Evolutionary conservation across 2,329 filamentous ascomycete species (phyloP).

Genomic region (Exophiala xenobiotica): DNA sequence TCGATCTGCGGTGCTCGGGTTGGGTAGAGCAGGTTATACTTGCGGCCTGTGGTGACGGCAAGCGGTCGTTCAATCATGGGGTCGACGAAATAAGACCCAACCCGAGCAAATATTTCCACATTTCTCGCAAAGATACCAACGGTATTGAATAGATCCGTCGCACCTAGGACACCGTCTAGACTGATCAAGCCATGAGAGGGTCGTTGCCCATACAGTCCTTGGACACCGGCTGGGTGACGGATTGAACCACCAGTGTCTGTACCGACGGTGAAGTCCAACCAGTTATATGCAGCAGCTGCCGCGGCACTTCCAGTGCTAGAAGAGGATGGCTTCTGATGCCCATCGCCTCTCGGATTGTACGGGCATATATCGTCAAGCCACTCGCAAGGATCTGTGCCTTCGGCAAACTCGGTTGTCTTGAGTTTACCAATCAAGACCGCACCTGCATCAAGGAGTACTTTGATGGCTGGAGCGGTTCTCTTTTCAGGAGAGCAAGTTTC

Average conservation of each 20-base stretch:
- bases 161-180: conserved; percentile 49
- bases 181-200: conserved; percentile 48
- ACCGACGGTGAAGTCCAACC: conserved; percentile 35
- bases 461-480: conserved; percentile 21
- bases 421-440: conserved; percentile 25
- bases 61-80: conserved; percentile 1
- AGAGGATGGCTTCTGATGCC: conserved; percentile 36
- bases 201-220: conserved; percentile 49
- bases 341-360: conserved; percentile 41
- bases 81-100: conserved; percentile 20
- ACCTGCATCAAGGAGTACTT: conserved; percentile 27
- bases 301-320: conserved; percentile 32
- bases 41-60: conserved; percentile 6
- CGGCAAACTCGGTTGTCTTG: conserved; percentile 27
- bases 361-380: conserved; percentile 40
- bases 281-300: conserved; percentile 37
- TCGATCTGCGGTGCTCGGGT: conserved; percentile 29
- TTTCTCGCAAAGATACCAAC: conserved; percentile 35
- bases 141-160: conserved; percentile 35
- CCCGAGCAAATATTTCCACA: conserved; percentile 26
- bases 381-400: conserved; percentile 23
- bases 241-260: conserved; percentile 44
- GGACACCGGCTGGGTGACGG: conserved; percentile 45
- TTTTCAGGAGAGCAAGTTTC: conserved; percentile 20
- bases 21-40: conserved; percentile 30